Conservation (phyloP, 768 basidiomycete species). For the Pholiota conissans region DNA sequence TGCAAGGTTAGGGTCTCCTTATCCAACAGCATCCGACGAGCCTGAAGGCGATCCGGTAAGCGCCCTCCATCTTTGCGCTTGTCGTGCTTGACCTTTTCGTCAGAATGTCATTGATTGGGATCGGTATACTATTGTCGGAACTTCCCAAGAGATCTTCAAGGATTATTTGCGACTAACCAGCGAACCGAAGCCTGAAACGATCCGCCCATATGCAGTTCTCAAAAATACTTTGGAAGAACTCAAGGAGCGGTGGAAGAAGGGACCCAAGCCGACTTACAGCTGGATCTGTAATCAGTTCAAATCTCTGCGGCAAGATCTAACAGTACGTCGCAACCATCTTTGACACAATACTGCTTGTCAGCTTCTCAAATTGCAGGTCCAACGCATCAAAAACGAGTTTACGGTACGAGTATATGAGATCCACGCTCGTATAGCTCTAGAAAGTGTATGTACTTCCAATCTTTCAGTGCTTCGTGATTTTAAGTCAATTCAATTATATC, state of each 20-base stretch:
- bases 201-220: conserved; percentile 84
- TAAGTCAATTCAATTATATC: conserved; percentile 2
- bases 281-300: conserved; percentile 99
- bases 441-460: conserved; percentile 24
- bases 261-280: conserved; percentile 58
- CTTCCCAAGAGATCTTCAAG: conserved; percentile 87
- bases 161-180: conserved; percentile 93
- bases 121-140: conserved; percentile 92
- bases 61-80: conserved; percentile 9
- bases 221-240: conserved; percentile 84
- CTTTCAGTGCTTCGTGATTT: not conserved
- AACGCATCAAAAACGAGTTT: conserved; percentile 98
- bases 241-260: conserved; percentile 82
- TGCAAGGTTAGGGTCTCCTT: conserved; percentile 50
- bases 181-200: conserved; percentile 92
- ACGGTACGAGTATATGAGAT: conserved; percentile 98
- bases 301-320: conserved; percentile 94
- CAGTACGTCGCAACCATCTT: conserved; percentile 55
- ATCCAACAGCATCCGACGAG: conserved; percentile 47
- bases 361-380: conserved; percentile 64
- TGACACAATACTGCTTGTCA: not conserved
- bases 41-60: conserved; percentile 74
- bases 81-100: not conserved
- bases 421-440: conserved; percentile 92
- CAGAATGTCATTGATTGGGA: conserved; percentile 99